Base-by-base conservation (phyloP, 192 early-diverging fungal genomes). In the Coemansia brasiliensis region DNA sequence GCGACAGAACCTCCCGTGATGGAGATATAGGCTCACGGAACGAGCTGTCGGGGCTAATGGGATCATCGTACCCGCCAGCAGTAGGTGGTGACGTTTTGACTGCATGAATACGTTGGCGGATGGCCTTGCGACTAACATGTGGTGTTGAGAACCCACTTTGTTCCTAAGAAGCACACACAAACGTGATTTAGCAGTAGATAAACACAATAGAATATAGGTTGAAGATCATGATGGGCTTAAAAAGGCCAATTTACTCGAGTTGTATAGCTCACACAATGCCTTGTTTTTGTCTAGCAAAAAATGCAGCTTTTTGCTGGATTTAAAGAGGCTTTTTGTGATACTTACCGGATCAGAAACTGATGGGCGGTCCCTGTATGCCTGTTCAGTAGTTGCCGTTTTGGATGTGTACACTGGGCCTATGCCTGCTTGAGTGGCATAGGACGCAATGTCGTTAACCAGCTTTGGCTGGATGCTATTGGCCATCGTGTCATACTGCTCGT, bases 131-230 rank as follows among this genome's bases (percentile, higher is more conserved):
- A 45, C 56, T 58, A 39, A 63, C 76, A 2, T 57, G 56, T 0
- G 76, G 76, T 17, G 76, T 79, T 37, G 70, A 61, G 40, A 72
- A 44, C 17, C 61, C 76, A 37, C 61, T 56, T 11, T 22, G 45
- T 29, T 79, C 69, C 75, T 72, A 79, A 39, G 26, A 24, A 52
- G 26, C 20, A 59, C 9, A 42, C 27, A 38, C 13, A 27, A n/a
- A 35, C n/a, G n/a, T 32, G 16, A 35, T 17, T 17, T n/a, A n/a
- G n/a, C n/a, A n/a, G n/a, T n/a, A n/a, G n/a, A n/a, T n/a, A 35
- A 10, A 7, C 32, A 35, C 32, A 7, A 35, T 35, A 10, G 6
- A 7, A 35, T 35, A 10, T 10, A 35, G 2, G 10, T 35, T 35
- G 32, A 5, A 10, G 32, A 35, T 35, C 32, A n/a, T 35, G 32